Percentiles rank a stretch among this genome's conserved stretches.
These are phyloP conservation scores for Fusarium graminum DNA, from an alignment of 2,329 filamentous ascomycete species.

Conservation along the genomic window DNA sequence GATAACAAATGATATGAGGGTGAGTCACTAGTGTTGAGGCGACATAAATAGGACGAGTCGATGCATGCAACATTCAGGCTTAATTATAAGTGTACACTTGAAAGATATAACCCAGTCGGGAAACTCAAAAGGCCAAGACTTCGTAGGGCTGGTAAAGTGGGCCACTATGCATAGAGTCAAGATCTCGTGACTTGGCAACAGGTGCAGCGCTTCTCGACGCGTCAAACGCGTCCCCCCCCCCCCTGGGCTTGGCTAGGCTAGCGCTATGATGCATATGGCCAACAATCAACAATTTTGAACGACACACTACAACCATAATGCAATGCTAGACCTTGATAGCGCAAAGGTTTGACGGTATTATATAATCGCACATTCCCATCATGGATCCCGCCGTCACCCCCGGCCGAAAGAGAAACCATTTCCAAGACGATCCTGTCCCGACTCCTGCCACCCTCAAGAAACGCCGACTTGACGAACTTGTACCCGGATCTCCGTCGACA, in stretches of 20 bases:
- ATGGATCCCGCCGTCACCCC: conserved; percentile 49
- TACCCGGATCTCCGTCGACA: conserved; percentile 46
- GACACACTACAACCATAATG: conserved; percentile 25
- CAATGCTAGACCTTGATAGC: conserved; percentile 23
- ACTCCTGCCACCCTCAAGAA: conserved; percentile 52
- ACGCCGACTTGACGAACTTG: conserved; percentile 50
- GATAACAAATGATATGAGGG: neutral
- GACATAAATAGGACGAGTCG: neutral
- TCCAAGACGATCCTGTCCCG: conserved; percentile 43
- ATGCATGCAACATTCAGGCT: neutral
- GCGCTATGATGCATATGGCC: conserved; percentile 16
- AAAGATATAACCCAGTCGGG: conserved; percentile 13
- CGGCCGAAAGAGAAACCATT: conserved; percentile 45
- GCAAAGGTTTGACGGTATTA: conserved; percentile 16
- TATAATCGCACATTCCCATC: neutral
- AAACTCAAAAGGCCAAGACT: conserved; percentile 6
- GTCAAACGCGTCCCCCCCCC: conserved; percentile 48
- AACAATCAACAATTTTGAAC: conserved; percentile 4
- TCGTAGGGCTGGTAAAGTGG: conserved; percentile 24
- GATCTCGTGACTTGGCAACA: conserved; percentile 22
- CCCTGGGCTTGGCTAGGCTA: conserved; percentile 23
- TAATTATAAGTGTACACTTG: neutral
- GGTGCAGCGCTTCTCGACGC: conserved; percentile 37
- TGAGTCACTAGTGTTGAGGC: conserved; percentile 9
- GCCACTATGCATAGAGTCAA: conserved; percentile 3